These are phyloP conservation scores for Sicyos edulis DNA, from an alignment of 306 rosid species.

Conservation along the genomic window DNA sequence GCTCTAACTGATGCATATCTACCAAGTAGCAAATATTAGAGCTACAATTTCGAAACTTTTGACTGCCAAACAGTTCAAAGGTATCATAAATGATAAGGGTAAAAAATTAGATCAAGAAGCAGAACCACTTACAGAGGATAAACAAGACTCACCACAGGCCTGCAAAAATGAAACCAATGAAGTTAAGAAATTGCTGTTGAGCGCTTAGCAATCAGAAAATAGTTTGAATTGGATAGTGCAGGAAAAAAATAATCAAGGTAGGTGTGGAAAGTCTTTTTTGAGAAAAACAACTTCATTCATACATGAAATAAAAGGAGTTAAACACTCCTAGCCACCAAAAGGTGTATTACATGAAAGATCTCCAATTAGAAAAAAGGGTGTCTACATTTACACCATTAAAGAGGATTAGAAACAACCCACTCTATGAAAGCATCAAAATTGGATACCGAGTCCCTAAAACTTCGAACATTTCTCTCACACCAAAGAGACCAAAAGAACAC, in stretches of 20 bases:
- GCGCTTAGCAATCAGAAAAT: background rate
- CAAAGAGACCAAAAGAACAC: no score
- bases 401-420: no score
- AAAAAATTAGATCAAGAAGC: constrained; percentile 10
- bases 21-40: constrained; percentile 22
- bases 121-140: constrained; percentile 80
- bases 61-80: background rate
- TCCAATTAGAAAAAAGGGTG: no score
- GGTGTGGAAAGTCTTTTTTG: background rate
- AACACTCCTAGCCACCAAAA: no score
- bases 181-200: constrained; percentile 22
- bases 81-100: background rate
- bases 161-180: constrained; percentile 37
- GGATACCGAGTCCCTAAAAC: no score
- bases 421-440: no score
- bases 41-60: constrained; percentile 18
- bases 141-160: constrained; percentile 91
- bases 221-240: background rate
- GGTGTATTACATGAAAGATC: no score
- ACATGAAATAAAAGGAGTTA: no score
- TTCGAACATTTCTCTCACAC: no score
- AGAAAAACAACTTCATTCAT: no score
- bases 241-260: background rate
- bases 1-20: constrained; percentile 92
- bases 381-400: no score